Percentiles rank a stretch among this genome's conserved stretches.
Evolutionary conservation across 805 yeast genomes (phyloP).

Genomic region (Hanseniaspora nectarophila): DNA sequence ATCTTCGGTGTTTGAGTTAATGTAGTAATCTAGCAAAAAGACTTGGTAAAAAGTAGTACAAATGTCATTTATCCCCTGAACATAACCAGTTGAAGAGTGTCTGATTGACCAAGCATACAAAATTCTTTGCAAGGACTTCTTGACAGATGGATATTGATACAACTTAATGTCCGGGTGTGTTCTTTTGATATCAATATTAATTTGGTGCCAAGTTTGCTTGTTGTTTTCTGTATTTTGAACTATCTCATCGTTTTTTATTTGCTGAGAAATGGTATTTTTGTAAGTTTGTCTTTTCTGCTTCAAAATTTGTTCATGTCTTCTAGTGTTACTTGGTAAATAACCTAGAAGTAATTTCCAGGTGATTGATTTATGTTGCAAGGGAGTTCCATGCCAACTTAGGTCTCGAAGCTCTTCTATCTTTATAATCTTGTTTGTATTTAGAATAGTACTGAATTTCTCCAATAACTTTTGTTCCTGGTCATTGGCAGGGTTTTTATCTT

Average conservation of each 20-base stretch:
- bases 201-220: slow-evolving; percentile 85
- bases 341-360: slow-evolving; percentile 88
- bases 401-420: slow-evolving; percentile 60
- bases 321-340: slow-evolving; percentile 74
- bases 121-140: slow-evolving; percentile 65
- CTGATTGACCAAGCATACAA: slow-evolving; percentile 89
- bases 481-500: too few relatives aligned
- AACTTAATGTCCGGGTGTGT: slow-evolving; percentile 77
- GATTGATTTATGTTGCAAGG: slow-evolving; percentile 62
- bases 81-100: slow-evolving; percentile 96
- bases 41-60: slow-evolving; percentile 88
- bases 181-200: slow-evolving; percentile 85
- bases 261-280: slow-evolving; percentile 44
- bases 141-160: slow-evolving; percentile 59
- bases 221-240: slow-evolving; percentile 44
- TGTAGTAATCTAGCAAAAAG: slow-evolving; percentile 56
- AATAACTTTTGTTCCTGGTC: slow-evolving; percentile 27
- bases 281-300: slow-evolving; percentile 79
- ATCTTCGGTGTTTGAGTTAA: slow-evolving; percentile 33
- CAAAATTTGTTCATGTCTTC: slow-evolving; percentile 58
- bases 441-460: slow-evolving; percentile 52
- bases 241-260: slow-evolving; percentile 30
- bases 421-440: slow-evolving; percentile 42
- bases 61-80: slow-evolving; percentile 91
- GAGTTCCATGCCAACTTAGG: slow-evolving; percentile 91